Conservation (phyloP, 768 basidiomycete species). For the Auriscalpium vulgare region DNA sequence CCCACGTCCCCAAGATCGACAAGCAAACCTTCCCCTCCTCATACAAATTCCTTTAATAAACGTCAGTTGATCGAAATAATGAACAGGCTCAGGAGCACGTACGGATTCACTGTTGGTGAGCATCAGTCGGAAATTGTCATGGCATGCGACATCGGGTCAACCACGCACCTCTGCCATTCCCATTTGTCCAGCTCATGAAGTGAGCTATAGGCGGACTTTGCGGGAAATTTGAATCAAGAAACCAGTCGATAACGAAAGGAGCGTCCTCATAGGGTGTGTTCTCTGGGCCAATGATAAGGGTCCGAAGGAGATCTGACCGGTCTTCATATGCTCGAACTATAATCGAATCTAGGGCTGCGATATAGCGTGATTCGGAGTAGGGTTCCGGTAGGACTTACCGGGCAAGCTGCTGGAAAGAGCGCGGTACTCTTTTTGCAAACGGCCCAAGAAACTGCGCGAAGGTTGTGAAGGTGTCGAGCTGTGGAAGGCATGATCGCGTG, state of each 20-base stretch:
- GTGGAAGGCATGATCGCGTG: slow-evolving; percentile 77
- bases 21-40: slow-evolving; percentile 94
- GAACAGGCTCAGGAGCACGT: neutral
- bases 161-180: slow-evolving; percentile 72
- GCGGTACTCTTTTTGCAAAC: slow-evolving; percentile 79
- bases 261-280: slow-evolving; percentile 95
- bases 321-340: slow-evolving; percentile 88
- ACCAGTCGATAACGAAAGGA: slow-evolving; percentile 93
- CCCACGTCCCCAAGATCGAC: slow-evolving; percentile 89
- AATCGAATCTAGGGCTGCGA: slow-evolving; percentile 55
- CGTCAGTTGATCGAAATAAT: neutral
- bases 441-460: slow-evolving; percentile 63
- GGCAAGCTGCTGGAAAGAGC: slow-evolving; percentile 74
- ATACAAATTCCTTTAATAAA: slow-evolving; percentile 63
- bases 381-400: slow-evolving; percentile 37
- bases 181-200: slow-evolving; percentile 92
- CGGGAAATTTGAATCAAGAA: slow-evolving; percentile 78
- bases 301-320: slow-evolving; percentile 77
- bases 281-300: slow-evolving; percentile 84
- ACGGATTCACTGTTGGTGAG: neutral
- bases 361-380: neutral
- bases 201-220: slow-evolving; percentile 79
- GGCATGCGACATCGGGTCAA: neutral
- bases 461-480: slow-evolving; percentile 52
- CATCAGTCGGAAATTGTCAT: neutral